Evolutionary conservation across 192 early-diverging fungal genomes (phyloP), one percentile per base, ranked within the genome.

Genomic region (Mortierella alpina): DNA sequence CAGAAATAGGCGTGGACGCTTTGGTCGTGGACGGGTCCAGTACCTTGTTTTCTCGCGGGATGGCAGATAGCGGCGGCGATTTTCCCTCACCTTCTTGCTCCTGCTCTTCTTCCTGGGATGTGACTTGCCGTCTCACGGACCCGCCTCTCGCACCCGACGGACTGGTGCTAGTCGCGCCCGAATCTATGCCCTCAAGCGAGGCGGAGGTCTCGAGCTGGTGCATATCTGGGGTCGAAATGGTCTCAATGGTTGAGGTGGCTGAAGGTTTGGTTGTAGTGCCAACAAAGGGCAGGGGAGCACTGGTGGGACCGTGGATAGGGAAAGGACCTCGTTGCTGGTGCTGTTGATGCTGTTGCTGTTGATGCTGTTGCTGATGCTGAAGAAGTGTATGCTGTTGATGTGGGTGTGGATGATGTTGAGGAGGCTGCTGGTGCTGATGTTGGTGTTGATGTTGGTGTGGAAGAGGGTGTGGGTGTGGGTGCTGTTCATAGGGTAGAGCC

Each of bases 241-340:
- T 59, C 14, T 66, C 52, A 20, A 65, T 20, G 22, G 64, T 62
- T 9, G 72, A 60, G 2, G 60, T 64, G 54, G 20, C 59, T 53
- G 58, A 54, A n/a, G 22, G 44, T 64, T 66, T 63, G 48, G 48
- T 45, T 13, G 64, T 68, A 42, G 72, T 45, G 7, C 49, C 64
- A 7, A 22, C 54, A 66, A 66, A 60, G 40, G 73, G 56, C 39
- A 75, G 51, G 0, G 73, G 73, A 14, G 73, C 41, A 14, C 73
- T 75, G 4, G 73, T 75, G 47, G 73, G 73, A 5, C 73, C 73
- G 49, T 75, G 73, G 45, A 67, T 55, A 46, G 65, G 73, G 11
- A 62, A 60, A 6, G 48, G 59, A 2, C 49, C 62, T 0, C 42
- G 47, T 45, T 70, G 68, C 17, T 70, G 68, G 5, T 41, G 7